Percentiles rank a stretch among this genome's conserved stretches.
These are phyloP conservation scores for Aristolochia contorta DNA, from an alignment of 164 flowering plant species.

Conservation along the genomic window DNA sequence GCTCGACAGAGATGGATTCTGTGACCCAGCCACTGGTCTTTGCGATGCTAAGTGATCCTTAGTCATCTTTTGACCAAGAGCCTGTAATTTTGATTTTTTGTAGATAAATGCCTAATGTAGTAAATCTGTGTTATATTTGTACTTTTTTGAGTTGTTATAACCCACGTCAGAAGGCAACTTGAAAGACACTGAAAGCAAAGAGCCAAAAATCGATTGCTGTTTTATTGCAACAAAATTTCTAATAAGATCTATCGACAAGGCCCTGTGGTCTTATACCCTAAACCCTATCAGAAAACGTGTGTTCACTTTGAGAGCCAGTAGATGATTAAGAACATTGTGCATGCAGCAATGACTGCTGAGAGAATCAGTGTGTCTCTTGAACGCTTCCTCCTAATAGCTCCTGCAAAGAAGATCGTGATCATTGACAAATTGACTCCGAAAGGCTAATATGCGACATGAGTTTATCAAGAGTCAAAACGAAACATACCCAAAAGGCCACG, in stretches of 20 bases:
- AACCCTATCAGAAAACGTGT: background rate
- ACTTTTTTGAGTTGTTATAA: no score
- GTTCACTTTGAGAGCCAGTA: slow-evolving; percentile 89
- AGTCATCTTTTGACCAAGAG: background rate
- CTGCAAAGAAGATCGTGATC: slow-evolving; percentile 27
- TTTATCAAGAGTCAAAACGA: background rate
- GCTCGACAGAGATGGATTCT: slow-evolving; percentile 85
- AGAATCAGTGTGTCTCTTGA: slow-evolving; percentile 94
- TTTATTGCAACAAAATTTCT: background rate
- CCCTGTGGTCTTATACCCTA: background rate
- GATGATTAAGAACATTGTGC: slow-evolving; percentile 88
- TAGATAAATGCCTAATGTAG: slow-evolving; percentile 3
- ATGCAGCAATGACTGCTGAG: slow-evolving; percentile 88
- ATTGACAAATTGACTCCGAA: background rate
- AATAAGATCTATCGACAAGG: background rate
- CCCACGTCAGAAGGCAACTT: no score
- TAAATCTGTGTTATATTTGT: no score
- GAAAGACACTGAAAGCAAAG: background rate
- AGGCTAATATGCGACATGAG: background rate
- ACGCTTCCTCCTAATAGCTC: slow-evolving; percentile 72
- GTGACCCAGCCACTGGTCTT: slow-evolving; percentile 63
- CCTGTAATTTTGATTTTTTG: background rate
- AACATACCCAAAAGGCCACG: slow-evolving; percentile 81
- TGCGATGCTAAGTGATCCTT: slow-evolving; percentile 52
- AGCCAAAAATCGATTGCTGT: background rate